Evolutionary conservation across 257 asterid species (phyloP).

Genomic region (Capsicum baccatum): DNA sequence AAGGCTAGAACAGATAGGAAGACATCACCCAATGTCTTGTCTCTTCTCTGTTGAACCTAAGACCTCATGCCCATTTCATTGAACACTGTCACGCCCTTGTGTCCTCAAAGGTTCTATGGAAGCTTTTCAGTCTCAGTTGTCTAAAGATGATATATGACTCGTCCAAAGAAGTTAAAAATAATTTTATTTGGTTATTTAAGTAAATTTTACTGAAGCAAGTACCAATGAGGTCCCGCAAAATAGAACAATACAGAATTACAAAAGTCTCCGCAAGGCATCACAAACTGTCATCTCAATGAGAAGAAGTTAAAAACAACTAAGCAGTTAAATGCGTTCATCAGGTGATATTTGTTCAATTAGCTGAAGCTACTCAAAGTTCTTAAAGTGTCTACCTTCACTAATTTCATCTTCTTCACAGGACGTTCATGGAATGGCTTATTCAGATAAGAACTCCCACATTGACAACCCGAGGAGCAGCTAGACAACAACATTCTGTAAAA

Average conservation of each 20-base stretch:
- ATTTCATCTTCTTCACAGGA: constrained; percentile 85
- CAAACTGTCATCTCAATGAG: not conserved
- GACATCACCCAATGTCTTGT: too few relatives aligned
- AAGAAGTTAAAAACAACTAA: constrained; percentile 9
- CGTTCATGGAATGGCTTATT: constrained; percentile 95
- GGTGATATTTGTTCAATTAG: constrained; percentile 11
- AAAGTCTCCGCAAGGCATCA: not conserved
- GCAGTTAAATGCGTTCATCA: not conserved
- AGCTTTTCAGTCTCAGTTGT: not conserved
- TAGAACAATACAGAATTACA: constrained; percentile 8
- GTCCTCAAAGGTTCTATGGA: not conserved
- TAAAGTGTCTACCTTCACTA: constrained; percentile 65
- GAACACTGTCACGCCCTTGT: too few relatives aligned
- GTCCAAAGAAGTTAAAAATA: constrained; percentile 10
- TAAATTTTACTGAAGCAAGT: constrained; percentile 15
- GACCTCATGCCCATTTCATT: too few relatives aligned
- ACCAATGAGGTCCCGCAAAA: not conserved
- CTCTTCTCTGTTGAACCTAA: too few relatives aligned
- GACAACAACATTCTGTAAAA: constrained; percentile 77
- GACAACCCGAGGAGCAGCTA: constrained; percentile 88
- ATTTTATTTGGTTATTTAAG: not conserved
- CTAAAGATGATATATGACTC: constrained; percentile 1
- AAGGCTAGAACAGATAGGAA: too few relatives aligned
- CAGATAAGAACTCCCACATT: constrained; percentile 83
- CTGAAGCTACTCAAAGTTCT: constrained; percentile 18